Conservation (phyloP, 2,329 filamentous ascomycete genomes). For the Fusarium ambrosium region DNA sequence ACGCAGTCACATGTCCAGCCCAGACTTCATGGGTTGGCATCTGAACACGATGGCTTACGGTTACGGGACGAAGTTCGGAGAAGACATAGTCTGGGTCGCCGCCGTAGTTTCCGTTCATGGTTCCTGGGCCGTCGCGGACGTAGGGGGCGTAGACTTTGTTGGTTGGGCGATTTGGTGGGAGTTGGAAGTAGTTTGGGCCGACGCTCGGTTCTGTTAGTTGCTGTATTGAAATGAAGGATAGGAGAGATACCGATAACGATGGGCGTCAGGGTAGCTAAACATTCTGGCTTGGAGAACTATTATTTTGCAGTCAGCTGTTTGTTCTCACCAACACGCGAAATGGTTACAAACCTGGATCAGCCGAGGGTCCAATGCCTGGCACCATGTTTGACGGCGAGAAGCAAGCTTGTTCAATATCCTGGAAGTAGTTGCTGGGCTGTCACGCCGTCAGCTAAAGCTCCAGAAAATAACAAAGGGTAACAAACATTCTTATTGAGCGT, state of each 20-base stretch:
- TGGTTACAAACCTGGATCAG: conserved; percentile 62
- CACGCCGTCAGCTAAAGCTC: too few relatives aligned
- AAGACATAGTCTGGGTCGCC: conserved; percentile 46
- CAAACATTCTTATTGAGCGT: conserved; percentile 73
- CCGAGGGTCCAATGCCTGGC: conserved; percentile 72
- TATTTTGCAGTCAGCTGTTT: neutral
- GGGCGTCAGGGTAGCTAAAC: conserved; percentile 73
- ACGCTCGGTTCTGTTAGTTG: conserved; percentile 56
- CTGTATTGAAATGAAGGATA: too few relatives aligned
- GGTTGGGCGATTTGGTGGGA: conserved; percentile 52
- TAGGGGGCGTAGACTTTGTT: conserved; percentile 44
- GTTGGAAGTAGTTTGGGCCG: conserved; percentile 65
- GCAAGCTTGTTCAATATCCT: conserved; percentile 76
- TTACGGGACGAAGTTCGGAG: conserved; percentile 57
- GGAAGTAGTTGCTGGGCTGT: conserved; percentile 71
- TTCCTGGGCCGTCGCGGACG: conserved; percentile 42
- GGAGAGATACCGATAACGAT: conserved; percentile 60
- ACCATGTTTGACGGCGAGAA: conserved; percentile 77
- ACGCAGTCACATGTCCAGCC: conserved; percentile 35
- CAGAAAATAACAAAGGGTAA: too few relatives aligned
- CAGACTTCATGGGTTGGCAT: conserved; percentile 42
- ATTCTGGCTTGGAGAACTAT: conserved; percentile 68
- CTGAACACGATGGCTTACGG: conserved; percentile 43
- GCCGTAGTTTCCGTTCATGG: conserved; percentile 46
- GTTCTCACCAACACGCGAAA: fast-evolving